These are phyloP conservation scores for Mangifera indica DNA, from an alignment of 345 rosid species.

Conservation along the genomic window DNA sequence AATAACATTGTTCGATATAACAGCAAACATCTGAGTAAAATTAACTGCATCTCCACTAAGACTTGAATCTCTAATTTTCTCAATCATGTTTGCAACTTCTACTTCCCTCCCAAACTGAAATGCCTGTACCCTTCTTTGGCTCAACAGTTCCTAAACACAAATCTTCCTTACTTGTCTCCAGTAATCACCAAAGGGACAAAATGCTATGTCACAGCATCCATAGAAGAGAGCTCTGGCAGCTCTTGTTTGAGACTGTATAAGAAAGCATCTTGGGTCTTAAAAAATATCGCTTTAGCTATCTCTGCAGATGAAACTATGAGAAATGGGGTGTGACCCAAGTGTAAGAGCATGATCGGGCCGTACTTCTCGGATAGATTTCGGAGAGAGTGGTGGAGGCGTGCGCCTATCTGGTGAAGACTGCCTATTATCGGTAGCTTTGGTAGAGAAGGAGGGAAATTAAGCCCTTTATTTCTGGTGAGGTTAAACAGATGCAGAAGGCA, in stretches of 20 bases:
- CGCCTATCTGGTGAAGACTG: conserved; percentile 24
- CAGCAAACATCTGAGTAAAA: conserved; percentile 18
- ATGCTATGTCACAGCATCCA: not conserved
- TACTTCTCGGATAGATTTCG: conserved; percentile 9
- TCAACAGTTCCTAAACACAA: not conserved
- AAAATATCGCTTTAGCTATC: conserved; percentile 6
- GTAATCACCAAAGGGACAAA: not conserved
- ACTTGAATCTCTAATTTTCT: not conserved
- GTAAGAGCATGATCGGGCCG: conserved; percentile 11
- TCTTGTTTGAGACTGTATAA: not conserved
- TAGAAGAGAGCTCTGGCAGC: conserved; percentile 4
- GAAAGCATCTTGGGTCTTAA: not conserved
- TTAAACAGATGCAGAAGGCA: not conserved
- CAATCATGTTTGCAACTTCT: conserved; percentile 23
- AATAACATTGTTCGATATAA: conserved; percentile 8
- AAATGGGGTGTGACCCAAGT: not conserved
- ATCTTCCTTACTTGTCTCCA: not conserved
- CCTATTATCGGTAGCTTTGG: conserved; percentile 28
- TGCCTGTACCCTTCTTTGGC: conserved; percentile 16
- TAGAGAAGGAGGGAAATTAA: conserved; percentile 26
- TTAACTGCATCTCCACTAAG: not conserved
- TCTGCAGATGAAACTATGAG: conserved; percentile 27
- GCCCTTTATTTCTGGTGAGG: not conserved
- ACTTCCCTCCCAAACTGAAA: conserved; percentile 29
- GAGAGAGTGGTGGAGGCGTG: conserved; percentile 15